These are phyloP conservation scores for Sporothrix variecibatus DNA, from an alignment of 2,329 filamentous ascomycete genomes.

Conservation along the genomic window DNA sequence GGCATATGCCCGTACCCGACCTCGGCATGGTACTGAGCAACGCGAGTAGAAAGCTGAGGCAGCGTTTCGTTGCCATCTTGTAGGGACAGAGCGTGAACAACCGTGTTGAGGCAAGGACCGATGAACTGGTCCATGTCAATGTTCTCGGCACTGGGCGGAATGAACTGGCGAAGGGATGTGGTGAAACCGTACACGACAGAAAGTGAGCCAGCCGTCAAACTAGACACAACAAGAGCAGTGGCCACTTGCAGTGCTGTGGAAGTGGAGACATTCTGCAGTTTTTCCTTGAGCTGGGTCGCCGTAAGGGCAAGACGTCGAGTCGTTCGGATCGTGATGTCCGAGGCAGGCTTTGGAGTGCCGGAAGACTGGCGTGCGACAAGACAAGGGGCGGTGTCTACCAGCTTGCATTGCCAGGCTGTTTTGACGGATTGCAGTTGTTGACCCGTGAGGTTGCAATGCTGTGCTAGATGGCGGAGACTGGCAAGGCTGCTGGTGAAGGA, in stretches of 20 bases:
- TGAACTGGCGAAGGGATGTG: not conserved
- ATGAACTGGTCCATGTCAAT: slow-evolving; percentile 29
- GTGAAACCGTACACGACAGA: slow-evolving; percentile 12
- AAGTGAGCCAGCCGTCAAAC: not conserved
- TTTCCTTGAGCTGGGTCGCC: slow-evolving; percentile 22
- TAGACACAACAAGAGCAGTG: not conserved
- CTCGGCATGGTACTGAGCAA: slow-evolving; percentile 29
- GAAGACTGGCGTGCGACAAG: not conserved
- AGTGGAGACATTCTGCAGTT: slow-evolving; percentile 1
- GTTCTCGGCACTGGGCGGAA: slow-evolving; percentile 16
- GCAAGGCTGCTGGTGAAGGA: not conserved
- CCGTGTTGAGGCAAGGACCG: slow-evolving; percentile 34
- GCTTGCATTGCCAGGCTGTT: not conserved
- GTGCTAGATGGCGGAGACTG: not conserved
- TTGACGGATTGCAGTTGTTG: not conserved
- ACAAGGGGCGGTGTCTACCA: slow-evolving; percentile 5
- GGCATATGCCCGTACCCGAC: slow-evolving; percentile 33
- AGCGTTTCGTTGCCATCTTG: slow-evolving; percentile 14
- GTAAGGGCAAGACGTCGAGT: slow-evolving; percentile 22
- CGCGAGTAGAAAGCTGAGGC: slow-evolving; percentile 24
- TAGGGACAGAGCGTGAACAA: slow-evolving; percentile 30
- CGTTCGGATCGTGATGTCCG: not conserved
- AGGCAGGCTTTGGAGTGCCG: not conserved
- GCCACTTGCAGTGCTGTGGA: not conserved
- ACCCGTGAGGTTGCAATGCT: not conserved